A percentile compares a stretch with the other conserved stretches of the same genome.
Evolutionary conservation across 305 asterid genomes (phyloP).

Genomic region (Solanum hybrid): DNA sequence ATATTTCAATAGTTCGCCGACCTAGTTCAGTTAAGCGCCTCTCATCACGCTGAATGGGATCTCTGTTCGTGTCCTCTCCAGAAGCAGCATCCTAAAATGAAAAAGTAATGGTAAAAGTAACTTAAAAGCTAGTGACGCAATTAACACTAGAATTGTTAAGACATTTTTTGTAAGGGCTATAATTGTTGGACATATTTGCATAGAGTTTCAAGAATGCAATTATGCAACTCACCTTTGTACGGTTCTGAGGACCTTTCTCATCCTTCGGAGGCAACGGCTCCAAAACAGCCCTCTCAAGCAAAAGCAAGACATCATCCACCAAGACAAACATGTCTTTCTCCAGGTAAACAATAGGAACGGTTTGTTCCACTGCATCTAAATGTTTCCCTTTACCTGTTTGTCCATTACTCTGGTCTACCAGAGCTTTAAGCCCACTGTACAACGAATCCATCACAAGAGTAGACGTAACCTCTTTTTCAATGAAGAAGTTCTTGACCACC

Average conservation of each 20-base stretch:
- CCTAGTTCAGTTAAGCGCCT: constrained; percentile 89
- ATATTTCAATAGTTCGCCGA: constrained; percentile 76
- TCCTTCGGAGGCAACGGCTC: constrained; percentile 97
- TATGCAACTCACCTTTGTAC: constrained; percentile 56
- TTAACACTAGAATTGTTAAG: neutral
- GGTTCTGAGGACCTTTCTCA: constrained; percentile 95
- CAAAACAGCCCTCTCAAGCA: constrained; percentile 81
- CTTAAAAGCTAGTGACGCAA: neutral
- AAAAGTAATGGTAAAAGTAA: constrained; percentile 1
- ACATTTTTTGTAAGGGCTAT: neutral
- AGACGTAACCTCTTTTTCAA: constrained; percentile 93
- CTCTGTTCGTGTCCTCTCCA: constrained; percentile 78
- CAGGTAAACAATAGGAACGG: constrained; percentile 49
- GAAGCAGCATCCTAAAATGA: constrained; percentile 59
- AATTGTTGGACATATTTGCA: neutral
- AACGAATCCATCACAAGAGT: constrained; percentile 97
- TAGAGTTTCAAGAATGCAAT: neutral
- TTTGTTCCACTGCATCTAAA: constrained; percentile 48
- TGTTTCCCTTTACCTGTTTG: constrained; percentile 50
- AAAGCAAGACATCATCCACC: constrained; percentile 80
- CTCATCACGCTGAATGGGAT: constrained; percentile 81
- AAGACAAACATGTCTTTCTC: constrained; percentile 69
- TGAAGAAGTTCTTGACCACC: constrained; percentile 78
- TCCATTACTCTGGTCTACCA: constrained; percentile 63
- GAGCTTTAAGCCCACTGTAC: constrained; percentile 86